Evolutionary conservation across 2,329 filamentous ascomycete genomes (phyloP), one percentile per base, ranked within the genome.

Genomic region (Ophiostoma novo-ulmi): DNA sequence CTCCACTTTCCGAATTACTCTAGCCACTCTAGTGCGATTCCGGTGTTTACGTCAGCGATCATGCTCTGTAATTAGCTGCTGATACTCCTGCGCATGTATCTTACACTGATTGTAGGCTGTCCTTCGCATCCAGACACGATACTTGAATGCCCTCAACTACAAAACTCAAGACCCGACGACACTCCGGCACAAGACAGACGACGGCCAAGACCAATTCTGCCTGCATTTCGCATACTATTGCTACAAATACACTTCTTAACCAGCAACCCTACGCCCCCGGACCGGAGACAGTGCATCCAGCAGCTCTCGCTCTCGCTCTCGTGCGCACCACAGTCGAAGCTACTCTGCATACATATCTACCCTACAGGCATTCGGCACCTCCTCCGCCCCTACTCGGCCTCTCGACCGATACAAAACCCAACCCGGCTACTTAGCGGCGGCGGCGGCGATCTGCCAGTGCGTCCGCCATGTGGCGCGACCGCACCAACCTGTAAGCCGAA

Each of bases 391-490:
- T n/a, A 22, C 20, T 65, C 63, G 63, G 63, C 63, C 63, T 39
- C 8, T 38, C 5, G 63, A 65, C 63, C 63, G 63, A 65, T 22
- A 22, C 14, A 14, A 39, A 13, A 22, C 20, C 14, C 20, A 39
- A n/a, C 26, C 5, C 63, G 38, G 36, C 36, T 22, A n/a, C 35
- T 39, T 11, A 38, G 61, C 61, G 35, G 17, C 17, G 63, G 75
- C 74, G 73, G 72, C 74, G 67, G 73, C 70, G 69, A 73, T 72
- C 74, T 73, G 72, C 75, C 75, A 73, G 73, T 78, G 82, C 82
- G 84, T 85, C 85, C 88, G 90, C 87, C 83, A 97, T 97, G 93
- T 99, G 94, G 94, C 93, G 95, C 85, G 95, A 99, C 86, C 91
- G 95, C 82, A 99, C 95, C 76, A 99, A 98, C 80, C 91, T 99